A percentile compares a stretch with the other conserved stretches of the same genome.
phyloP scores from a whole-genome alignment of 2,329 filamentous ascomycete genomes.

The Pseudogymnoascus sp. region DNA sequence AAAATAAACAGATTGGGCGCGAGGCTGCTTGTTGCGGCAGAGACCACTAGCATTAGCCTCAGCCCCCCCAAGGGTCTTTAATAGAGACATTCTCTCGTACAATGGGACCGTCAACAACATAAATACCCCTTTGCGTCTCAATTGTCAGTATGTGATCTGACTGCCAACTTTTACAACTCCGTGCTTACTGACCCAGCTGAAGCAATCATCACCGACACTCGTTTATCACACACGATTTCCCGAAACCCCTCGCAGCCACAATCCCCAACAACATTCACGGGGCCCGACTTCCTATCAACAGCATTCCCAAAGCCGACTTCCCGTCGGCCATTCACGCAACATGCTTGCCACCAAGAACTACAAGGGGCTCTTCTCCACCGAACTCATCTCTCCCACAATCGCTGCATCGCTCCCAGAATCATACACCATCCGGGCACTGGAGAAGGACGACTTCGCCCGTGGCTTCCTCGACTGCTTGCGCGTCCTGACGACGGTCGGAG shows the following conservation, averaged over 20 bases:
- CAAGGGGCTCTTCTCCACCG: constrained; percentile 64
- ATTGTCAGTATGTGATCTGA: not conserved
- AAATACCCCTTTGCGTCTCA: not conserved
- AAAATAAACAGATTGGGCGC: constrained; percentile 5
- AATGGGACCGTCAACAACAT: not conserved
- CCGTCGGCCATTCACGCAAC: not conserved
- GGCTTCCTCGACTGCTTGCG: constrained; percentile 89
- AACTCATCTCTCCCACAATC: constrained; percentile 72
- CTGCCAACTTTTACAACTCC: not conserved
- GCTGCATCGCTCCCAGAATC: constrained; percentile 65
- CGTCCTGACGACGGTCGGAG: constrained; percentile 86
- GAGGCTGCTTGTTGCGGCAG: constrained; percentile 5
- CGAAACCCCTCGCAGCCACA: not conserved
- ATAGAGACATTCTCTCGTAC: not conserved
- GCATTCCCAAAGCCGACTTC: not conserved
- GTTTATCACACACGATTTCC: not conserved
- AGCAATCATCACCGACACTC: not conserved
- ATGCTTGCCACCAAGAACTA: constrained; percentile 13
- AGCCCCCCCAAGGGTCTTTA: constrained; percentile 2
- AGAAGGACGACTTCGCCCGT: constrained; percentile 66
- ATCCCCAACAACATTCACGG: not conserved
- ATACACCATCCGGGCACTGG: constrained; percentile 76
- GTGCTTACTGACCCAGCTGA: not conserved
- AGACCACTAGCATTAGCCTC: constrained; percentile 7
- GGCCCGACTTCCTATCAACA: not conserved